Base-by-base conservation (phyloP, 352 stramenopile species). In the Phytopythium sindhum region DNA sequence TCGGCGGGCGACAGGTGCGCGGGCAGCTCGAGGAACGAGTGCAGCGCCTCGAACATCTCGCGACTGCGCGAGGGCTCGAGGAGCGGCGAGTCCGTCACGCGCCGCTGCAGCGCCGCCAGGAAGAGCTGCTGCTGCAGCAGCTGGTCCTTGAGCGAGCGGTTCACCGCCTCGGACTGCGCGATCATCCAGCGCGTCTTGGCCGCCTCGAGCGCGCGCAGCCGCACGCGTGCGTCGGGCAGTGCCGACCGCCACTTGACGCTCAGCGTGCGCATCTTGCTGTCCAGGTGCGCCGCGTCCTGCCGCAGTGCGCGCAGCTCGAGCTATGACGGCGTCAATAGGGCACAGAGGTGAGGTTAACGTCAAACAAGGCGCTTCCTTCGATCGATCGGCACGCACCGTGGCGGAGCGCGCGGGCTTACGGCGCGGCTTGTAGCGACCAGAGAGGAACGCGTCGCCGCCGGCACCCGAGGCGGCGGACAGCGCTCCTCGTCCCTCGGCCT, bases 41-140 rank as follows among this genome's bases (percentile, higher is more conserved):
- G 80, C 53, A 89, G 68, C 2, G 69, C 73, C 4, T 86, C 76
- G 42, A 79, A 88, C 23, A 89, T 71, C 44, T 89, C 80, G 60
- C 78, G 80, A 39, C 72, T 79, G 33, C 78, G 71, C 15, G 75
- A 77, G 2, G 60, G 60, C n/a, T 66, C 53, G 19, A 84, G 61
- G 31, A 89, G 67, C 37, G 80, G 80, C 39, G 78, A 81, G 63
- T 85, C 74, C 4, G 77, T 70, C 53, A 88, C 70, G 29, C 77
- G 62, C 55, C 73, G 80, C 54, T 89, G 80, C 21, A 89, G 64
- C 1, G 80, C 86, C 29, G 80, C 80, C 19, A 89, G 70, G 56
- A 84, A 83, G 39, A 89, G 69, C 64, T 89, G 80, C 61, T 89
- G 80, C 62, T 89, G 78, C 44, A 81, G 54, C 21, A 86, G 64